phyloP scores from a whole-genome alignment of 106 monocot genomes.

The Triglochin maritima region DNA sequence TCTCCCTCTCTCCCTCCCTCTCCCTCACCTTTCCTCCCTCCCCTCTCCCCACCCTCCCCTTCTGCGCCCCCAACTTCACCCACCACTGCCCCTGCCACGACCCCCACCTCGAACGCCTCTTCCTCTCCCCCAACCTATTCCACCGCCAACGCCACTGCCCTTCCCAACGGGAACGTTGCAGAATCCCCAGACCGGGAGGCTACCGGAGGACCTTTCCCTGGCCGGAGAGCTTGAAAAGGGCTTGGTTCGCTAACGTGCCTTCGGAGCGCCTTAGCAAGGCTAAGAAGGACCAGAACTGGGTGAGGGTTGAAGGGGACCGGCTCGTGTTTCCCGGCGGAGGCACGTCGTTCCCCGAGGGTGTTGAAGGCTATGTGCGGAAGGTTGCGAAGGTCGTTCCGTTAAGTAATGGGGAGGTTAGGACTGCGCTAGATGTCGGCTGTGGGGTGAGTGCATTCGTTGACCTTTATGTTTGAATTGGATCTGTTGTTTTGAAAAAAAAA shows the following conservation, averaged over 20 bases:
- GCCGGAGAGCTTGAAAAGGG: constrained; percentile 51
- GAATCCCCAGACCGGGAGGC: constrained; percentile 47
- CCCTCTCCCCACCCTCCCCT: constrained; percentile 13
- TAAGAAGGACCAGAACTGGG: constrained; percentile 77
- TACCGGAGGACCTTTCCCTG: constrained; percentile 41
- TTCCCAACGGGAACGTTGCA: constrained; percentile 21
- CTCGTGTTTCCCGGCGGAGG: constrained; percentile 87
- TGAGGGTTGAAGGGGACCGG: constrained; percentile 47
- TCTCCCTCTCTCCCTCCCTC: constrained; percentile 3
- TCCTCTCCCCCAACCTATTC: constrained; percentile 18
- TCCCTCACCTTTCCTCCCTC: neutral
- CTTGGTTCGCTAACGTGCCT: constrained; percentile 74
- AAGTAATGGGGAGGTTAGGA: constrained; percentile 44
- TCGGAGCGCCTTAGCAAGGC: constrained; percentile 33
- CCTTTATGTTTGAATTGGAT: too few relatives aligned
- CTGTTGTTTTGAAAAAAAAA: too few relatives aligned
- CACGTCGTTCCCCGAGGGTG: constrained; percentile 58
- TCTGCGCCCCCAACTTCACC: constrained; percentile 61
- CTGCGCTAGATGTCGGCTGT: constrained; percentile 62
- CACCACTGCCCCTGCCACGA: constrained; percentile 79
- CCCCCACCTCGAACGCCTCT: constrained; percentile 30
- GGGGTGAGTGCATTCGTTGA: constrained; percentile 40
- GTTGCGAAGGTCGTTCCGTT: constrained; percentile 49
- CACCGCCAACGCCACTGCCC: constrained; percentile 83
- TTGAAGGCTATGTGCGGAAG: constrained; percentile 41